Evolutionary conservation across 495 filamentous ascomycete species (phyloP).

Genomic region (Penicillium alfredii): DNA sequence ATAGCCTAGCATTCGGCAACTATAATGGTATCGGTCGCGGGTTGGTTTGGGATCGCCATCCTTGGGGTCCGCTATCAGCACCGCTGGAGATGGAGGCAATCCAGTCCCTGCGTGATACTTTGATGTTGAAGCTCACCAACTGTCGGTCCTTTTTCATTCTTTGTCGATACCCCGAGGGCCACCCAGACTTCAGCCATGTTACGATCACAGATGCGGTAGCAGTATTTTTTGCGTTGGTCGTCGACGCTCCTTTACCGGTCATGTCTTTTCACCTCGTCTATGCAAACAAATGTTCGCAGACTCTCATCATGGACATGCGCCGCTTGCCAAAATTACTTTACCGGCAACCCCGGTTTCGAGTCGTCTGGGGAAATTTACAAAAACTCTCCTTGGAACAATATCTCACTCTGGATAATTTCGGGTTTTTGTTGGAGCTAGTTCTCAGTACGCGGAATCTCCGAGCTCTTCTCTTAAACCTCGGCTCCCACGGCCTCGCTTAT

Average conservation of each 20-base stretch:
- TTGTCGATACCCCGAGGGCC: constrained; percentile 26
- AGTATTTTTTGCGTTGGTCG: constrained; percentile 22
- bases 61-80: constrained; percentile 21
- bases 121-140: constrained; percentile 13
- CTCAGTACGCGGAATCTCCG: constrained; percentile 20
- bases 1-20: constrained; percentile 20
- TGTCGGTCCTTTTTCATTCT: constrained; percentile 28
- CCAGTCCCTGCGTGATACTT: constrained; percentile 16
- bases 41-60: constrained; percentile 19
- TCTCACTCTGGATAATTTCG: constrained; percentile 25
- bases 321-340: constrained; percentile 24
- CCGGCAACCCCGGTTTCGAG: constrained; percentile 21
- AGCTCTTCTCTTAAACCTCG: constrained; percentile 19
- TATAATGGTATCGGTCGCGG: constrained; percentile 21
- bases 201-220: constrained; percentile 24
- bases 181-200: constrained; percentile 21
- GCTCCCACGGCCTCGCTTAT: constrained; percentile 19
- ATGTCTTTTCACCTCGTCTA: constrained; percentile 24
- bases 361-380: constrained; percentile 20
- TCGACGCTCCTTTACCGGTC: constrained; percentile 18
- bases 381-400: constrained; percentile 25
- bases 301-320: constrained; percentile 30
- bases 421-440: constrained; percentile 23
- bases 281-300: constrained; percentile 19
- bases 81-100: constrained; percentile 19